These are phyloP conservation scores for Castanopsis chinensis DNA, from an alignment of 306 rosid species.

Conservation along the genomic window DNA sequence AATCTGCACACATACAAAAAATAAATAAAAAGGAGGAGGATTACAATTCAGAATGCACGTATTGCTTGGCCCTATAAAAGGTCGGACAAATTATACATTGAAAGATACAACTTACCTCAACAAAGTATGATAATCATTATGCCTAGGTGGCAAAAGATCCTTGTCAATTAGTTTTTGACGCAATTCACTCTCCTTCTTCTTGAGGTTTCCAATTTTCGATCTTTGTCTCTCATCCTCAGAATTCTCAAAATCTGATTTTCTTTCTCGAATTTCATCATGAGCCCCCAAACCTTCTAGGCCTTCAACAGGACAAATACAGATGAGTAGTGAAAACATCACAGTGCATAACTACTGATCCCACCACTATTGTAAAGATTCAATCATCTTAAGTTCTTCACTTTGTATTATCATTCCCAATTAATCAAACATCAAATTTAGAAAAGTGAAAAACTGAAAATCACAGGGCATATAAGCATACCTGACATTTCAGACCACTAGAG, in stretches of 20 bases:
- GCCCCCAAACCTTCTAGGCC: conserved; percentile 57
- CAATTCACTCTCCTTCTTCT: conserved; percentile 75
- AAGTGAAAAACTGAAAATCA: neutral
- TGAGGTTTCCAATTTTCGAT: conserved; percentile 67
- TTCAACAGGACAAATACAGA: conserved; percentile 28
- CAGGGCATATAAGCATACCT: conserved; percentile 38
- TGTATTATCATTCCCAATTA: neutral
- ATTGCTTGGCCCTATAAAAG: neutral
- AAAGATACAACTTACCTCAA: conserved; percentile 53
- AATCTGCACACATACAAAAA: conserved; percentile 43
- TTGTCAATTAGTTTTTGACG: conserved; percentile 54
- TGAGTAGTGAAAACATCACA: conserved; percentile 2
- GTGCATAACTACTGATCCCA: neutral
- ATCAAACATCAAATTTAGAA: conserved; percentile 1
- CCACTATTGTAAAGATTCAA: neutral
- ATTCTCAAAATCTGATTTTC: conserved; percentile 57
- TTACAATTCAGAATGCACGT: neutral
- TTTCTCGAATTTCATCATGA: conserved; percentile 58
- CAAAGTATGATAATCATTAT: conserved; percentile 78
- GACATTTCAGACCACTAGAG: conserved; percentile 46
- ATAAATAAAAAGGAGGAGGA: neutral
- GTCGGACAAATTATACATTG: neutral
- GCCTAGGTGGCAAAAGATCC: conserved; percentile 71
- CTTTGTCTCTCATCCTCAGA: conserved; percentile 80
- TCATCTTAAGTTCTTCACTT: neutral